Evolutionary conservation across 78 protist genomes (phyloP).

Genomic region (Dictyostelium discoideum): dicty_2.7 NC_007088.5:4320001-4320500

Average conservation of each 20-base stretch:
- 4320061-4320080: background rate
- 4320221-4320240: background rate
- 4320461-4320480: background rate
- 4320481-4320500: background rate
- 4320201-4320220: background rate
- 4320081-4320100: background rate
- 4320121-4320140: background rate
- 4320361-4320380: constrained; percentile 38
- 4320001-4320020: constrained; percentile 22
- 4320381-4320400: constrained; percentile 58
- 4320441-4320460: constrained; percentile 12
- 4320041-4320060: background rate
- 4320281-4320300: background rate
- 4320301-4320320: background rate
- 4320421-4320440: constrained; percentile 58
- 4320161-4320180: background rate
- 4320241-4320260: background rate
- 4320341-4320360: constrained; percentile 36
- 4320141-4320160: background rate
- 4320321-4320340: constrained; percentile 50
- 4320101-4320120: background rate
- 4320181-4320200: background rate
- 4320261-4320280: background rate
- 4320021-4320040: background rate
- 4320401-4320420: constrained; percentile 58